Conservation (phyloP, 139 green algal genomes). For the Micractinium conductrix region DNA sequence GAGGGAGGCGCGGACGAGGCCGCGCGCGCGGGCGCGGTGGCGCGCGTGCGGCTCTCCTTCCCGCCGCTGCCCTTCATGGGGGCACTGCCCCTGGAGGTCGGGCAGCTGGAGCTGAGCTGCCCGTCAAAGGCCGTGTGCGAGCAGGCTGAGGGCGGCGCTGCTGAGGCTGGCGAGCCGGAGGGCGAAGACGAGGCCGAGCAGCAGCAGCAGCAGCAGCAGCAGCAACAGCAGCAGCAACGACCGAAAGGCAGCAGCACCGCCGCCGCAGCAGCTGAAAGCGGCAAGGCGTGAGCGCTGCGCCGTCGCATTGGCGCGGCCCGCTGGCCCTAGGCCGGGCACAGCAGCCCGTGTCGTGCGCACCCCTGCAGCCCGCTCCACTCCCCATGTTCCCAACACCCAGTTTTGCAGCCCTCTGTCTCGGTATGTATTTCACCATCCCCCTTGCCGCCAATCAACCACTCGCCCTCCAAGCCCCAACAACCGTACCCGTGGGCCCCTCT, state of each 20-base stretch:
- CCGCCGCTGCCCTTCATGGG: slow-evolving; percentile 22
- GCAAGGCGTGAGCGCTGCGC: neutral
- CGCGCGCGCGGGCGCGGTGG: neutral
- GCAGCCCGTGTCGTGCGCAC: too few relatives aligned
- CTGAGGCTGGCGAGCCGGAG: neutral
- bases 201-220: neutral
- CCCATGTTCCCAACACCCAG: neutral
- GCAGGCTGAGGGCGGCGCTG: neutral
- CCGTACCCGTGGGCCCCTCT: too few relatives aligned
- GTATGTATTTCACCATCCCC: too few relatives aligned
- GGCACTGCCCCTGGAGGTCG: slow-evolving; percentile 29
- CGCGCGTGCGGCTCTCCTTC: neutral
- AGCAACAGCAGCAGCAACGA: neutral
- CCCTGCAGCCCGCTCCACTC: neutral
- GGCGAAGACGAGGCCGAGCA: neutral
- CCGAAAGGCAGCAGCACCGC: neutral
- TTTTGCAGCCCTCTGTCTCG: neutral
- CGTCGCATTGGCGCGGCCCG: neutral
- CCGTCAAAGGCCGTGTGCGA: slow-evolving; percentile 38
- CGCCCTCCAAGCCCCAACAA: too few relatives aligned
- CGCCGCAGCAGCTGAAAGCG: too few relatives aligned
- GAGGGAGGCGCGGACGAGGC: neutral
- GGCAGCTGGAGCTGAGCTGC: slow-evolving; percentile 21
- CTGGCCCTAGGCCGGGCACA: neutral
- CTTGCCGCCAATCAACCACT: too few relatives aligned